A percentile compares a stretch with the other conserved stretches of the same genome.
phyloP scores from a whole-genome alignment of 371 early-diverging fungal species.

The Rhizomucor pusillus region DNA sequence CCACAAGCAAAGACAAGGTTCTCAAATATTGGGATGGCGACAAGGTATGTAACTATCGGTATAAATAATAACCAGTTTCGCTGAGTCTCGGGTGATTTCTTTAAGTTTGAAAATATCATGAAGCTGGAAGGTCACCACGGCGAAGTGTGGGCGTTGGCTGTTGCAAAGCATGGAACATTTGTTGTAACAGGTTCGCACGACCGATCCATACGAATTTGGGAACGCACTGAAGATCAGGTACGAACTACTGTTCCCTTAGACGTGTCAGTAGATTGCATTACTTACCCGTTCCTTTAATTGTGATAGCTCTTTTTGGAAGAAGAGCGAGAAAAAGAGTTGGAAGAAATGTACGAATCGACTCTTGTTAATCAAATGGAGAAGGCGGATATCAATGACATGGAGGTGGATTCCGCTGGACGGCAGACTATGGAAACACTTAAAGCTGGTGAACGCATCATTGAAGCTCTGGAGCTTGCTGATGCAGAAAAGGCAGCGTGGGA shows the following conservation, averaged over 20 bases:
- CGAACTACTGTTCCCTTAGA: too few relatives aligned
- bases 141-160: constrained; percentile 90
- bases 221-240: constrained; percentile 91
- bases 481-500: constrained; percentile 72
- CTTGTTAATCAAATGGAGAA: constrained; percentile 68
- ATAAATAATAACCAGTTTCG: not conserved
- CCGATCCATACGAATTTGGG: constrained; percentile 91
- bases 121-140: constrained; percentile 89
- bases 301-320: constrained; percentile 86
- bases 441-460: constrained; percentile 89
- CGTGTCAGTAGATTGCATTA: not conserved
- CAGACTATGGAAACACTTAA: constrained; percentile 89
- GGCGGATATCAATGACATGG: constrained; percentile 53
- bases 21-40: constrained; percentile 97
- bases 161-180: constrained; percentile 84
- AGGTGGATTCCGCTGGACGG: constrained; percentile 76
- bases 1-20: constrained; percentile 84
- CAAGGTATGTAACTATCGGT: constrained; percentile 48
- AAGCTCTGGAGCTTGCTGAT: constrained; percentile 86
- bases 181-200: constrained; percentile 89
- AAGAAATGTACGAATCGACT: constrained; percentile 81
- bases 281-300: not conserved
- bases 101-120: constrained; percentile 88
- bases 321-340: constrained; percentile 93
- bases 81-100: not conserved